Percentiles rank a stretch among this genome's conserved stretches.
phyloP scores from a whole-genome alignment of 2,329 filamentous ascomycete species.

The Pseudocercospora musae region DNA sequence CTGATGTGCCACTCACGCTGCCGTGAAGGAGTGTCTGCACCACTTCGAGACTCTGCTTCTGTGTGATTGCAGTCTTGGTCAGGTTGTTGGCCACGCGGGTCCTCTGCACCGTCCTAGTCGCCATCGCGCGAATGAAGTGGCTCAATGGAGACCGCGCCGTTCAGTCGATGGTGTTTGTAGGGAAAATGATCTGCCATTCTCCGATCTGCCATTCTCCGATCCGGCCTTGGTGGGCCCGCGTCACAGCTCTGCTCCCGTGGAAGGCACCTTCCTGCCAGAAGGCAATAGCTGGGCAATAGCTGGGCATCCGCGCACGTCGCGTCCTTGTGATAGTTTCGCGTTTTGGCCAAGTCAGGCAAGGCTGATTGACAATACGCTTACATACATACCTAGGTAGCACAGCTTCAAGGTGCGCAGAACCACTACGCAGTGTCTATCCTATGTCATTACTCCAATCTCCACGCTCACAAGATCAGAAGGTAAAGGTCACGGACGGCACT shows the following conservation, averaged over 20 bases:
- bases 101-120: slow-evolving; percentile 25
- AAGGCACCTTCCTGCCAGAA: not conserved
- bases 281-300: not conserved
- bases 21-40: slow-evolving; percentile 49
- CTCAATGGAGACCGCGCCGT: not conserved
- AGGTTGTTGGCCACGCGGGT: slow-evolving; percentile 20
- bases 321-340: not conserved
- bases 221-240: not conserved
- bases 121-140: slow-evolving; percentile 17
- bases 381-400: too few relatives aligned
- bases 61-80: slow-evolving; percentile 32
- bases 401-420: not conserved
- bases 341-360: not conserved
- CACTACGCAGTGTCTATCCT: not conserved
- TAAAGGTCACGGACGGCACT: too few relatives aligned
- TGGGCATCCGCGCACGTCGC: not conserved
- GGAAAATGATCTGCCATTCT: not conserved
- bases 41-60: slow-evolving; percentile 47
- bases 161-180: not conserved
- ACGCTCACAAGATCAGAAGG: not conserved
- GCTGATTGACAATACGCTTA: not conserved
- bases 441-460: not conserved
- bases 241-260: not conserved
- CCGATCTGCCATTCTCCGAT: too few relatives aligned
- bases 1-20: slow-evolving; percentile 36